These are phyloP conservation scores for Decorospora gaudefroyi DNA, from an alignment of 2,329 filamentous ascomycete species.

Conservation along the genomic window DNA sequence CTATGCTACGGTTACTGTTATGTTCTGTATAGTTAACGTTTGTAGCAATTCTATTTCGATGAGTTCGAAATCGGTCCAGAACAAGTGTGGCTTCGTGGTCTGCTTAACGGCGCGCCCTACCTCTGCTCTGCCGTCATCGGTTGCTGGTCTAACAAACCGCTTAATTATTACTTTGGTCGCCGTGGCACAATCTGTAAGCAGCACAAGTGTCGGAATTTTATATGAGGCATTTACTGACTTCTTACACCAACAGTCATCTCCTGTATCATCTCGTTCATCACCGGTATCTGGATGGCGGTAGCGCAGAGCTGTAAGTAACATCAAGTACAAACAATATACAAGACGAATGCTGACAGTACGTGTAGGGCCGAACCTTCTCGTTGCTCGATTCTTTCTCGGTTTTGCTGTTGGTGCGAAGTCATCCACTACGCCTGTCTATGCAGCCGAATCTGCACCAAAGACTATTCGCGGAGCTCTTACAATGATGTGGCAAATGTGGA, in stretches of 20 bases:
- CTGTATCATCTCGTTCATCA: conserved; percentile 41
- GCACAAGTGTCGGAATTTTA: no score
- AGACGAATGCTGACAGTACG: neutral
- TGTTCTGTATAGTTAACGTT: neutral
- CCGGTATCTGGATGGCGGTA: conserved; percentile 41
- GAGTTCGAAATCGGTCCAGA: conserved; percentile 34
- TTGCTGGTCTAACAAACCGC: conserved; percentile 42
- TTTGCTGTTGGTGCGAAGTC: conserved; percentile 43
- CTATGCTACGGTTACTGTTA: no score
- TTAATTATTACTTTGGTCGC: conserved; percentile 40
- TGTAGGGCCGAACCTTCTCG: conserved; percentile 36
- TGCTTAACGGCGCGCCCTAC: conserved; percentile 37
- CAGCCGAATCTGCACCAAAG: conserved; percentile 55
- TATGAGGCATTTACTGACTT: no score
- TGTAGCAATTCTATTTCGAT: conserved; percentile 36
- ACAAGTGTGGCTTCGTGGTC: conserved; percentile 36
- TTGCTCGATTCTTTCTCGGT: conserved; percentile 40
- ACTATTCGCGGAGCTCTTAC: conserved; percentile 56
- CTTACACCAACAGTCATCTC: no score
- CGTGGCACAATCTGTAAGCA: conserved; percentile 43
- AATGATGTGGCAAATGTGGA: conserved; percentile 59
- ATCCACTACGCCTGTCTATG: conserved; percentile 54
- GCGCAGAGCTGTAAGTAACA: conserved; percentile 28
- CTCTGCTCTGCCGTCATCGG: conserved; percentile 50
- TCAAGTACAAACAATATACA: neutral